Base-by-base conservation (phyloP, 2,329 filamentous ascomycete species). In the Phaeosphaeria sp. region DNA sequence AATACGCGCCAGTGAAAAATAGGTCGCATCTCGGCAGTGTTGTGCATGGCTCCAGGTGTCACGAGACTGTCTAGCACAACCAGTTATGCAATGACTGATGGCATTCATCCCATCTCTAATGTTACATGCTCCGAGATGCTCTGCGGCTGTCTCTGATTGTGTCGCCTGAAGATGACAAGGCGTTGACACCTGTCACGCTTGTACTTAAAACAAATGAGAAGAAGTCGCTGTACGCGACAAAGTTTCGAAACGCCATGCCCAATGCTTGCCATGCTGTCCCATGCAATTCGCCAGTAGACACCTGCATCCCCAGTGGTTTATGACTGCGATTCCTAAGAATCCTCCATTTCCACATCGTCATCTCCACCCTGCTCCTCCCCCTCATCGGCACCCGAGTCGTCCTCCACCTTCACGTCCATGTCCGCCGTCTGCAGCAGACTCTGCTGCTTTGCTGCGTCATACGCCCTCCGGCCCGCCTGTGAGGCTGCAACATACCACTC, bases 401-500 rank as follows among this genome's bases (percentile, higher is more conserved):
- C 65, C 36, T 63, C 67, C 11, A 39, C 49, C 41, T 46, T 56
- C 48, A 50, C 58, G 5, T 52, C 56, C 9, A 61, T 57, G 10
- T n/a, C 52, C 47, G 54, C 49, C 48, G 30, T 33, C 20, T 7
- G 41, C 36, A 9, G 22, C 21, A 42, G 18, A 27, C 52, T 43
- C 41, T n/a, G 21, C 20, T 36, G 47, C 30, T 52, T 27, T n/a
- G 55, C 50, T 11, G 44, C 56, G 6, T 70, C 64, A 21, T 73
- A 65, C 27, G 78, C 74, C 6, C 68, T 66, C 53, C 76, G 74
- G 25, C 76, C 75, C 17, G 76, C 75, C 50, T 69, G 64, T 54
- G 76, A 77, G 2, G 79, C 80, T 52, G 77, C 79, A 33, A 75
- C 72, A 58, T 84, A 83, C 91, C 93, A 96, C 55, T 89, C 83